Conservation (phyloP, 1,139 yeast species). For the Blastobotrys arbuscula region DNA sequence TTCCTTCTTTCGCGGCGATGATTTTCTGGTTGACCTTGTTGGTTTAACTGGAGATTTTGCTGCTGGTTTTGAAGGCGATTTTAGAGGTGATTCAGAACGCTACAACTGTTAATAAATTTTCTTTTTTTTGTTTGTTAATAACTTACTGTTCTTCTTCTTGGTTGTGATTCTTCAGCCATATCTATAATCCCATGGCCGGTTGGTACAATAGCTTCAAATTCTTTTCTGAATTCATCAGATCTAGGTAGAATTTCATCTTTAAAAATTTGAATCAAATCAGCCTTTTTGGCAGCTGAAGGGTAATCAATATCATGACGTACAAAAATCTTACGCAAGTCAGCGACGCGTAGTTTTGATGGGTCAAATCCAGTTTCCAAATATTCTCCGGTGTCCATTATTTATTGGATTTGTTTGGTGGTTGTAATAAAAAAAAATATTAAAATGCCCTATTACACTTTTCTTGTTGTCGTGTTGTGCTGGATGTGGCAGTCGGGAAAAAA, state of each 20-base stretch:
- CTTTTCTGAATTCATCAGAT: constrained; percentile 34
- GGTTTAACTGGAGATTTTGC: background rate
- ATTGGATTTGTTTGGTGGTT: background rate
- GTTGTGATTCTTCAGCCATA: constrained; percentile 18
- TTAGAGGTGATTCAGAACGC: constrained; percentile 24
- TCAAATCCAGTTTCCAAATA: constrained; percentile 47
- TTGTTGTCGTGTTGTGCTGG: no score
- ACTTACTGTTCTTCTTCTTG: constrained; percentile 17
- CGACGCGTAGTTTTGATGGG: constrained; percentile 53
- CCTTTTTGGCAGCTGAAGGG: constrained; percentile 59
- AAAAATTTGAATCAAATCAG: constrained; percentile 51
- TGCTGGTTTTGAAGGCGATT: constrained; percentile 10
- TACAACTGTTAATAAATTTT: background rate
- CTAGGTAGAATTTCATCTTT: constrained; percentile 42
- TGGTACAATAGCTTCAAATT: constrained; percentile 27
- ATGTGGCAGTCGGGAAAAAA: background rate
- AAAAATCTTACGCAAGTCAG: constrained; percentile 59
- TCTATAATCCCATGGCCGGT: constrained; percentile 32
- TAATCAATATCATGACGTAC: constrained; percentile 51
- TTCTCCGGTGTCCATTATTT: constrained; percentile 17
- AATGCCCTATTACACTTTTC: no score
- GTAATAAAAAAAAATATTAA: background rate
- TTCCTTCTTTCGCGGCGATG: constrained; percentile 5
- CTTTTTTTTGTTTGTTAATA: background rate
- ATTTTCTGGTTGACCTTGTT: constrained; percentile 9